Evolutionary conservation across 2,329 filamentous ascomycete species (phyloP).

Genomic region (Rutstroemia sp.): DNA sequence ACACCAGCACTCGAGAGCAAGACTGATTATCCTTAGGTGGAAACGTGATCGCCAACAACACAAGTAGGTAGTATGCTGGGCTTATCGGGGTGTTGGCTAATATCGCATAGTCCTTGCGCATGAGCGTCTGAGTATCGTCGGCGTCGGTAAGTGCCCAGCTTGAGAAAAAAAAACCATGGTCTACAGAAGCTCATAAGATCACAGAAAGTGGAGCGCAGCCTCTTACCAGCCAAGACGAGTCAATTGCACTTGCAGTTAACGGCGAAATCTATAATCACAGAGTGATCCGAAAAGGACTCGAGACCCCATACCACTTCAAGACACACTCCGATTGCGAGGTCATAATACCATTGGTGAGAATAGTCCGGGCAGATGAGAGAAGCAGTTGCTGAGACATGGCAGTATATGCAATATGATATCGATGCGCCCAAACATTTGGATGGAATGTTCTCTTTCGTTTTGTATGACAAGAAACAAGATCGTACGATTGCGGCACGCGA

Average conservation of each 20-base stretch:
- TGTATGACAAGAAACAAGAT: constrained; percentile 93
- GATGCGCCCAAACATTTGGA: constrained; percentile 91
- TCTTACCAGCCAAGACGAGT: constrained; percentile 83
- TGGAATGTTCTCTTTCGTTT: constrained; percentile 99
- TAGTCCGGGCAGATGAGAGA: constrained; percentile 1
- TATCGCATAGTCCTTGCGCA: constrained; percentile 72
- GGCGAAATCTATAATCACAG: constrained; percentile 99
- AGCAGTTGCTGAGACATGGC: constrained; percentile 10
- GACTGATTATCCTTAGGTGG: constrained; percentile 37
- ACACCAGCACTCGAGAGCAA: neutral
- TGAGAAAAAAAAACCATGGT: neutral
- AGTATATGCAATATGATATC: constrained; percentile 89
- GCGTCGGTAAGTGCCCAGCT: constrained; percentile 43
- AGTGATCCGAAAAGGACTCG: constrained; percentile 79
- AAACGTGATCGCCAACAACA: constrained; percentile 82
- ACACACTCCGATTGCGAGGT: constrained; percentile 98
- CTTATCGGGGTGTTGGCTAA: constrained; percentile 12
- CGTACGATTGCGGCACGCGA: constrained; percentile 90
- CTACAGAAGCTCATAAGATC: neutral
- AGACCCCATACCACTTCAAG: constrained; percentile 89
- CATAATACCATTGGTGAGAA: constrained; percentile 84
- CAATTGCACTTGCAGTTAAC: constrained; percentile 90
- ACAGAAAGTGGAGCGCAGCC: constrained; percentile 83
- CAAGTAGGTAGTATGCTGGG: constrained; percentile 54
- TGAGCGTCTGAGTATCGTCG: constrained; percentile 95